Evolutionary conservation across 148 eudicot genomes (phyloP), one percentile per base, ranked within the genome.

Genomic region (Amaranthus palmeri): DNA sequence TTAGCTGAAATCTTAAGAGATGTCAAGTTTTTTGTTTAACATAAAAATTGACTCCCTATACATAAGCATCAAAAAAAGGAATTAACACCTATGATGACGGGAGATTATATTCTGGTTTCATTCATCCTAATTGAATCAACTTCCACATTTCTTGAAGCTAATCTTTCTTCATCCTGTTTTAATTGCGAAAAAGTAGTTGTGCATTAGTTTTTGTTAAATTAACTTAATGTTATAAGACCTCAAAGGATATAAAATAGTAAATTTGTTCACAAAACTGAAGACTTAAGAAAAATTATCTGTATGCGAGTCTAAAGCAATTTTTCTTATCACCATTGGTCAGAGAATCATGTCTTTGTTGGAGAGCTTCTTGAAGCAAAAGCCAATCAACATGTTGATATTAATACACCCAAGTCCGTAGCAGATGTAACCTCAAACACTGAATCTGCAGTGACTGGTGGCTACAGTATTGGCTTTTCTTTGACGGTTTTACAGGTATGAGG

Each of bases 311-410:
- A 55, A 64, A 61, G 56, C 61, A 46, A 51, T 62, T 45, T 68
- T 62, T 17, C 40, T n/a, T 13, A 5, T 75, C 72, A 57, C 66
- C 74, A 56, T 66, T 85, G 57, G 60, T 58, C 80, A 95, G 99
- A 95, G 79, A 95, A 95, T 83, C 99, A 95, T 82, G 93, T 95
- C 65, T 82, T 89, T 79, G 88, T 91, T 70, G 99, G 99, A 51
- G 93, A 95, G 86, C 91, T 91, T 76, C 96, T 95, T 69, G 99
- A 95, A 80, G 85, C 89, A 18, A 95, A 91, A 79, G 83, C 86
- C 78, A 83, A 85, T 54, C 96, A 88, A 72, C 93, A 90, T 79
- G 73, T 73, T 83, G 85, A 88, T 78, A 79, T 87, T 79, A 95
- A 81, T 79, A 91, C 93, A 52, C 96, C 93, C 72, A 95, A 85